Conservation (phyloP, 495 filamentous ascomycete genomes). For the Penicillium canariense region DNA sequence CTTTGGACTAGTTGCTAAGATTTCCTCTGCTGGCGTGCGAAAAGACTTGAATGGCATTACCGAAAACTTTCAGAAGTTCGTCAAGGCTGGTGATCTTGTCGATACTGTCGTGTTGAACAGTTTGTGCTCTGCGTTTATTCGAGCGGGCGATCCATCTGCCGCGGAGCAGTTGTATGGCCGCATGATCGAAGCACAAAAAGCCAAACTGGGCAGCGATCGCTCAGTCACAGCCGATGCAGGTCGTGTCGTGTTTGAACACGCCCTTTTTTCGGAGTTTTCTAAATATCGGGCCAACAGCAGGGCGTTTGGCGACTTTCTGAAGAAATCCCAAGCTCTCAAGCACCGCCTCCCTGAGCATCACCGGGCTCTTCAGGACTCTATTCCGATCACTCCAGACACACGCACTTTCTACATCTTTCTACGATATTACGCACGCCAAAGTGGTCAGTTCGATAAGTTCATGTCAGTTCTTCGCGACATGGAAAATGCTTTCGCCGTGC, state of each 20-base stretch:
- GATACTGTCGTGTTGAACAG: conserved; percentile 86
- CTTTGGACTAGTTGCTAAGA: conserved; percentile 71
- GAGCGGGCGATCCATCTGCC: conserved; percentile 63
- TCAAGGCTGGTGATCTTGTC: conserved; percentile 78
- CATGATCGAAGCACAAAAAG: conserved; percentile 58
- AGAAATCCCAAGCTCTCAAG: conserved; percentile 32
- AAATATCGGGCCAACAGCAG: conserved; percentile 30
- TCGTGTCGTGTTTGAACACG: background rate
- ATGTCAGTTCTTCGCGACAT: conserved; percentile 40
- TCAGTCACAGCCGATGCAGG: conserved; percentile 1
- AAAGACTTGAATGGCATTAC: conserved; percentile 66
- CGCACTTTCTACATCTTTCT: conserved; percentile 47
- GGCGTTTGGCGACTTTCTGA: conserved; percentile 38
- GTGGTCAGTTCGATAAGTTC: conserved; percentile 38
- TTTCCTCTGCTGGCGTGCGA: conserved; percentile 77
- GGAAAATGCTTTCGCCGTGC: conserved; percentile 36
- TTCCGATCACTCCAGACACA: conserved; percentile 43
- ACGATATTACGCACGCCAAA: conserved; percentile 33
- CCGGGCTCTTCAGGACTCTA: conserved; percentile 36
- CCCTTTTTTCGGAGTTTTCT: conserved; percentile 28
- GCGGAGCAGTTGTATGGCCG: conserved; percentile 77
- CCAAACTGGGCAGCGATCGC: background rate
- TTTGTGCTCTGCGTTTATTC: conserved; percentile 73
- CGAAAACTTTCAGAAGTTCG: conserved; percentile 69
- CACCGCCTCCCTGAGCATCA: conserved; percentile 30